Conservation (phyloP, 225 moss, liverwort and hornwort genomes). For the Pseudoscleropodium purum region DNA sequence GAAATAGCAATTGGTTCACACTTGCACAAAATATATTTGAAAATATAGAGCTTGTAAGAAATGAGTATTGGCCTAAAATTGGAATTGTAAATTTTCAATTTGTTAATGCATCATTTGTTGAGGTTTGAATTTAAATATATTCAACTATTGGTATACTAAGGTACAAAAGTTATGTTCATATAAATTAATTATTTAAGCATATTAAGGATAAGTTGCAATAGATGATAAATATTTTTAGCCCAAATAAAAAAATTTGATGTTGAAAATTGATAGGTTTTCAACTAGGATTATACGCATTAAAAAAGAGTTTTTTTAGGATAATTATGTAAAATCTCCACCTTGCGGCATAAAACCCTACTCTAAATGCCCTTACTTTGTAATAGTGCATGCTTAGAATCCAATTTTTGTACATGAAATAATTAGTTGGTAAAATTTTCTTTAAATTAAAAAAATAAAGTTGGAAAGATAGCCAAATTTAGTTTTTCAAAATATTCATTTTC, state of each 20-base stretch:
- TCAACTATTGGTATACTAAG: neutral
- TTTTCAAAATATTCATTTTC: neutral
- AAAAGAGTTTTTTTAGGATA: neutral
- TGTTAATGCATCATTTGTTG: neutral
- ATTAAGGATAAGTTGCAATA: neutral
- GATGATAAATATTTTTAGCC: neutral
- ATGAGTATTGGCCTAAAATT: rapidly evolving
- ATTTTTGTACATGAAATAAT: neutral
- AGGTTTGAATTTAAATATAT: neutral
- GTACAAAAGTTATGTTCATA: neutral
- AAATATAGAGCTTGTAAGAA: neutral
- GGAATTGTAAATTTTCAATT: neutral
- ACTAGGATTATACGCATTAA: neutral
- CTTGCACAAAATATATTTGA: neutral
- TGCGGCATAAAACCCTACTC: neutral
- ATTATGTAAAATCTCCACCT: neutral
- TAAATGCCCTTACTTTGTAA: neutral
- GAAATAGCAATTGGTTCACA: rapidly evolving
- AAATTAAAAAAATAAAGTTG: neutral
- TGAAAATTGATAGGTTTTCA: neutral
- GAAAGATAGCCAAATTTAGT: neutral
- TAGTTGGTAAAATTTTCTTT: neutral
- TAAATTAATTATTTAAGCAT: neutral
- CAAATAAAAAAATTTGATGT: neutral
- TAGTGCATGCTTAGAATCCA: neutral